Percentiles rank a stretch among this genome's conserved stretches.
Conservation (phyloP, 2,329 filamentous ascomycete genomes). For the Cyphellophora europaea region DNA sequence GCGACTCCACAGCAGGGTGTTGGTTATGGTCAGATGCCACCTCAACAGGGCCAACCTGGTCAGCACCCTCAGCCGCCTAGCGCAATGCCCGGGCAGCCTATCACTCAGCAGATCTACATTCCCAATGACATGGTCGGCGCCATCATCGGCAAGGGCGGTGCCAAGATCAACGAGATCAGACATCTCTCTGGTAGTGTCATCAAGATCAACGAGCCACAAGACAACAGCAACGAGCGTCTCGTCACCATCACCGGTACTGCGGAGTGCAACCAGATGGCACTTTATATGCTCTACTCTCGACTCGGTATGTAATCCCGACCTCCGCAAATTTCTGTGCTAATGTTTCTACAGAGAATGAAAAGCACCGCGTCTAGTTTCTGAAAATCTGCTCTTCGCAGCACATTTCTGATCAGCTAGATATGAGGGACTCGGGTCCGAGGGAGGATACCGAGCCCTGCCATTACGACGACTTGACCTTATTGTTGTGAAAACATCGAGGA, state of each 20-base stretch:
- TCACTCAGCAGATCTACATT: slow-evolving; percentile 98
- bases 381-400: too few relatives aligned
- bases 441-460: too few relatives aligned
- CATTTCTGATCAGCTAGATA: too few relatives aligned
- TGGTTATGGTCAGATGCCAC: slow-evolving; percentile 54
- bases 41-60: slow-evolving; percentile 50
- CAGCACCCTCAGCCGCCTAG: slow-evolving; percentile 59
- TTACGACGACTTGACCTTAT: too few relatives aligned
- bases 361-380: slow-evolving; percentile 50
- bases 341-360: slow-evolving; percentile 57
- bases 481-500: too few relatives aligned
- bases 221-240: slow-evolving; percentile 95
- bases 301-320: slow-evolving; percentile 59
- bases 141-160: slow-evolving; percentile 96
- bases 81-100: slow-evolving; percentile 67
- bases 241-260: slow-evolving; percentile 97
- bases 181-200: slow-evolving; percentile 96
- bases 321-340: slow-evolving; percentile 18
- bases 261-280: slow-evolving; percentile 98
- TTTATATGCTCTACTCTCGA: slow-evolving; percentile 98
- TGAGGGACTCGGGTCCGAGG: too few relatives aligned
- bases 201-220: slow-evolving; percentile 98
- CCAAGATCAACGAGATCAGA: slow-evolving; percentile 98
- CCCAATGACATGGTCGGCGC: slow-evolving; percentile 99
- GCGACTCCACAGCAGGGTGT: slow-evolving; percentile 70